A percentile compares a stretch with the other conserved stretches of the same genome.
Evolutionary conservation across 1,284 basidiomycete genomes (phyloP).

Genomic region (Trametes polyzona): DNA sequence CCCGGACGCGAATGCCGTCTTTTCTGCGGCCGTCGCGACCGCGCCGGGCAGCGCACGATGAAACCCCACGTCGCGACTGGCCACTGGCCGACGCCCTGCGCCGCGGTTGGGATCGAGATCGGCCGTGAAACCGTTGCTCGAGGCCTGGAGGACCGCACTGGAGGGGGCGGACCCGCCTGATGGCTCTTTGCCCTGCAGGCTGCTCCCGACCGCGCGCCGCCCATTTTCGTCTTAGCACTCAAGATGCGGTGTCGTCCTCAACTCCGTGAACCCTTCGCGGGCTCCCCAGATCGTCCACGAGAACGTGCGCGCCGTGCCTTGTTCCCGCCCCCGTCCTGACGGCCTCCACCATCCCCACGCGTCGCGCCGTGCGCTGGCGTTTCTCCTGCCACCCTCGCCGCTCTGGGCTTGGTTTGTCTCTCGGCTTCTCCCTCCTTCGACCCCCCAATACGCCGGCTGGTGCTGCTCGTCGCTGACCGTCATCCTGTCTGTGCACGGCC

Average conservation of each 20-base stretch:
- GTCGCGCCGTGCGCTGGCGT: not conserved
- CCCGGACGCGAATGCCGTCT: not conserved
- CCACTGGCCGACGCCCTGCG: not conserved
- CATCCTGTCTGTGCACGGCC: not conserved
- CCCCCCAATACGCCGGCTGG: too few relatives aligned
- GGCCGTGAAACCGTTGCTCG: not conserved
- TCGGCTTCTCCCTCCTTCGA: too few relatives aligned
- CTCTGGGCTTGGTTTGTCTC: not conserved
- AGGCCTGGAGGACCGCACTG: too few relatives aligned
- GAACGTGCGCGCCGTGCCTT: slow-evolving; percentile 11
- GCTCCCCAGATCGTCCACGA: slow-evolving; percentile 1
- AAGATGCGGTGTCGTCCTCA: not conserved
- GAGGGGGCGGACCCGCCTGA: slow-evolving; percentile 3
- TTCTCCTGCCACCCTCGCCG: not conserved
- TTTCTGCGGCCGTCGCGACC: not conserved
- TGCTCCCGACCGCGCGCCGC: slow-evolving; percentile 9
- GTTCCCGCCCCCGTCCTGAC: slow-evolving; percentile 4
- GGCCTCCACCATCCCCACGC: not conserved
- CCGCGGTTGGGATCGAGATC: not conserved
- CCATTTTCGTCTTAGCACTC: slow-evolving; percentile 13
- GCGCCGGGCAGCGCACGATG: not conserved
- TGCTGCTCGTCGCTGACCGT: too few relatives aligned
- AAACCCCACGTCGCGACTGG: not conserved
- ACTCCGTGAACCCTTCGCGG: slow-evolving; percentile 3
- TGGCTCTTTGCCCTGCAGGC: too few relatives aligned